Percentiles rank a stretch among this genome's conserved stretches.
phyloP scores from a whole-genome alignment of 805 yeast genomes.

The Starmerella sirachaensis region DNA sequence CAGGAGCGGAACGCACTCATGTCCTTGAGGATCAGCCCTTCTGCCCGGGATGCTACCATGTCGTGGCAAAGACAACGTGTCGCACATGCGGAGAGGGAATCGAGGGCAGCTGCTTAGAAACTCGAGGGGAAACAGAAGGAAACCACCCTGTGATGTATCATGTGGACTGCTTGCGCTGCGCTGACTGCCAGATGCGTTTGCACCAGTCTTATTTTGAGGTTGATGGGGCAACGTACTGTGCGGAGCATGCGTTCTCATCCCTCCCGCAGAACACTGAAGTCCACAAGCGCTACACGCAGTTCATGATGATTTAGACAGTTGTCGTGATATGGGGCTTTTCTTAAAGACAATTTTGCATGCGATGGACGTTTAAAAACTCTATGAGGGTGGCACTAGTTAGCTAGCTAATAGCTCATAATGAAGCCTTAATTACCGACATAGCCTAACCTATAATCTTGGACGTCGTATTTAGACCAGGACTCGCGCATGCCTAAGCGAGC shows the following conservation, averaged over 20 bases:
- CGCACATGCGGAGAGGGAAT: conserved; percentile 59
- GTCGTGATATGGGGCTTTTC: too few relatives aligned
- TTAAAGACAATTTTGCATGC: too few relatives aligned
- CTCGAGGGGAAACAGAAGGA: conserved; percentile 17
- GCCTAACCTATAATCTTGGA: too few relatives aligned
- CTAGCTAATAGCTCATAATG: too few relatives aligned
- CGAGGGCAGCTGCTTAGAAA: conserved; percentile 84
- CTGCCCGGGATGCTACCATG: conserved; percentile 69
- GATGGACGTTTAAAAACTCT: too few relatives aligned
- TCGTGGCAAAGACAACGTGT: conserved; percentile 64
- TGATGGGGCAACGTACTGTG: conserved; percentile 28
- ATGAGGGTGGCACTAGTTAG: too few relatives aligned
- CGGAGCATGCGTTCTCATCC: conserved; percentile 27
- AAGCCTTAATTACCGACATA: too few relatives aligned
- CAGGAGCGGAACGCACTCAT: conserved; percentile 34
- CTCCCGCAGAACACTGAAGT: conserved; percentile 17
- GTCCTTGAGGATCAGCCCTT: conserved; percentile 70
- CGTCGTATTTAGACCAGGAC: too few relatives aligned
- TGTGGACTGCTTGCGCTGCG: conserved; percentile 56
- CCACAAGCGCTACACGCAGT: conserved; percentile 26
- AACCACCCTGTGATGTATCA: conserved; percentile 66
- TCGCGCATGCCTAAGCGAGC: too few relatives aligned
- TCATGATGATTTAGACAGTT: conserved; percentile 24
- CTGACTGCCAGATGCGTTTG: conserved; percentile 36
- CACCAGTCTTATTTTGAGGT: conserved; percentile 28